Evolutionary conservation across 2,329 filamentous ascomycete genomes (phyloP), one percentile per base, ranked within the genome.

Genomic region (Claviceps monticola): DNA sequence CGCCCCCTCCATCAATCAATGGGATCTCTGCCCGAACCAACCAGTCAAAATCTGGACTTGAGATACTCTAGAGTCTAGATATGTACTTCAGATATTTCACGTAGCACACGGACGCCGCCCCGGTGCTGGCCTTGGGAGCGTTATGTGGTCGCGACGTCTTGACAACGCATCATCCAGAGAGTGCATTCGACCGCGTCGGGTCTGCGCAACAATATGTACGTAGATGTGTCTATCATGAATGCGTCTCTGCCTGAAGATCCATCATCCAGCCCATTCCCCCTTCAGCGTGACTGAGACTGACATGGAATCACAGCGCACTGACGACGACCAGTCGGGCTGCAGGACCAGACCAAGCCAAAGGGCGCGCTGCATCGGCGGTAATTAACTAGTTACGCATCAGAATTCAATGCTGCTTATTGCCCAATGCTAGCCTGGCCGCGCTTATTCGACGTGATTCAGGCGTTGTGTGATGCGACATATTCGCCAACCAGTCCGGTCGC

Each of bases 91-190:
- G 21, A 4, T 21, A 21, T 21, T 21, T 21, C 21, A 4, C 21
- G 21, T 21, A 21, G 21, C 21, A 21, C 21, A 21, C 21, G 21
- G 21, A 21, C 21, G 21, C 21, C 21, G 21, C 21, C 21, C 21
- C 21, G 21, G 21, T 39, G 36, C 46, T 50, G 49, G 13, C 36
- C 39, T 26, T 64, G 61, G 62, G 60, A 48, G 47, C 55, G 61
- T 66, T 53, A 54, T 65, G 56, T 67, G 62, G 65, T 57, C 55
- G 55, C 55, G 55, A 61, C 57, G 60, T 62, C 61, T 67, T 75
- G 74, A 74, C 73, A 75, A 74, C 73, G 68, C 71, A 75, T 74
- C 71, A 71, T 63, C 67, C 39, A 39, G 41, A 39, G 48, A 14
- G 26, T 44, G 29, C 26, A 46, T 36, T 38, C 19, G 37, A 9